Percentiles rank a stretch among this genome's conserved stretches.
Evolutionary conservation across 805 yeast genomes (phyloP).

Genomic region (Starmerella khaoyaiensis): DNA sequence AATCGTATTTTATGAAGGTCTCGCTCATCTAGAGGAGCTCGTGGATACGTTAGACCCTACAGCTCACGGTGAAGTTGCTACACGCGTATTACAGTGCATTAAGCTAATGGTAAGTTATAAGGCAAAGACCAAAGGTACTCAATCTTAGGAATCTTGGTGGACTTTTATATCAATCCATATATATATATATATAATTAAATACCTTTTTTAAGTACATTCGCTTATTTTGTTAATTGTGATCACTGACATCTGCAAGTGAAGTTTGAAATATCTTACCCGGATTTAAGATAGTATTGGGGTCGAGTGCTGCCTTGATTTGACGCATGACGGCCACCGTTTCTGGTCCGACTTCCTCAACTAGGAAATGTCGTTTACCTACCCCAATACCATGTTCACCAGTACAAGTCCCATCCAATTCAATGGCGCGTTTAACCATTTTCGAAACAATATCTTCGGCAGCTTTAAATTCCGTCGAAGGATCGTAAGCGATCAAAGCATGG

Average conservation of each 20-base stretch:
- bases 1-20: constrained; percentile 19
- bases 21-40: constrained; percentile 18
- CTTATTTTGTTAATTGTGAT: constrained; percentile 8
- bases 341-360: constrained; percentile 53
- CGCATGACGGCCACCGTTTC: constrained; percentile 62
- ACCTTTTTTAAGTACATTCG: neutral
- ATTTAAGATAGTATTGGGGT: constrained; percentile 60
- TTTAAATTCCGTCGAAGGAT: constrained; percentile 37
- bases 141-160: too few relatives aligned
- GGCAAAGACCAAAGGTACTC: constrained; percentile 1
- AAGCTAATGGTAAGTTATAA: constrained; percentile 18
- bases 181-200: neutral
- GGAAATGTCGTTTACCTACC: constrained; percentile 55
- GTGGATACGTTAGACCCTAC: constrained; percentile 15
- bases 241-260: constrained; percentile 6
- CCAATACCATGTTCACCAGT: constrained; percentile 90
- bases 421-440: constrained; percentile 46
- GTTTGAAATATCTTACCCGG: constrained; percentile 62
- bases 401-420: constrained; percentile 63
- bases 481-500: constrained; percentile 54
- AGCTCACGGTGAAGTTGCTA: constrained; percentile 9
- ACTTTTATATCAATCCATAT: too few relatives aligned
- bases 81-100: constrained; percentile 13
- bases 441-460: constrained; percentile 49
- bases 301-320: constrained; percentile 55